Conservation (phyloP, 2,329 filamentous ascomycete genomes). For the Trichoderma sp. region DNA sequence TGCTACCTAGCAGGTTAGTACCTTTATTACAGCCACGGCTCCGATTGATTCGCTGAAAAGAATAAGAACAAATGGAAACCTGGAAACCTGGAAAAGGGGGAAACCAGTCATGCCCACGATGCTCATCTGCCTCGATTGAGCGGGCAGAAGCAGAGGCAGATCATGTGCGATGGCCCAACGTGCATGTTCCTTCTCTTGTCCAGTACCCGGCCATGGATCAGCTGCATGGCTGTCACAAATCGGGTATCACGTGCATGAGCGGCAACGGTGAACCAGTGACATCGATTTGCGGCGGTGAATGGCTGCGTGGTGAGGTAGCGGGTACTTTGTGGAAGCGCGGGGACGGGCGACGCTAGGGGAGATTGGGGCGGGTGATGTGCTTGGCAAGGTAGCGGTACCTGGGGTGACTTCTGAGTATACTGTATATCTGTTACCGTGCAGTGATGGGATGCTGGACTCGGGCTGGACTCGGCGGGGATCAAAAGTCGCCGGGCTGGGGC, state of each 20-base stretch:
- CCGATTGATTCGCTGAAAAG: neutral
- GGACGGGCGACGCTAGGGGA: neutral
- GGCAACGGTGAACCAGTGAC: slow-evolving; percentile 5
- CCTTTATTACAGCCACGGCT: neutral
- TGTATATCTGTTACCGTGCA: no score
- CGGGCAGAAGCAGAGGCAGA: no score
- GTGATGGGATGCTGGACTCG: no score
- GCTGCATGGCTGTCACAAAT: slow-evolving; percentile 6
- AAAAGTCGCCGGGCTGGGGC: neutral
- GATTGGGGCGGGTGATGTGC: neutral
- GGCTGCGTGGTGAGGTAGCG: neutral
- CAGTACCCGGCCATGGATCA: neutral
- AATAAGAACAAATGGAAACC: neutral
- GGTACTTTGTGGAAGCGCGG: neutral
- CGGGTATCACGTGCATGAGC: slow-evolving; percentile 8
- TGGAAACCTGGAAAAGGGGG: neutral
- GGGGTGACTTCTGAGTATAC: neutral
- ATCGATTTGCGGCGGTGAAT: neutral
- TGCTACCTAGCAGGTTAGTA: no score
- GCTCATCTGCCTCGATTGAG: neutral
- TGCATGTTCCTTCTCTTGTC: neutral
- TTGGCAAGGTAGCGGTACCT: neutral
- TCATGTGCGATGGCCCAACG: neutral
- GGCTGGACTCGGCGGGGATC: no score
- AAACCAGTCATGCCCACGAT: neutral